A percentile compares a stretch with the other conserved stretches of the same genome.
Evolutionary conservation across 768 basidiomycete species (phyloP).

Genomic region (Auricularia sp.): DNA sequence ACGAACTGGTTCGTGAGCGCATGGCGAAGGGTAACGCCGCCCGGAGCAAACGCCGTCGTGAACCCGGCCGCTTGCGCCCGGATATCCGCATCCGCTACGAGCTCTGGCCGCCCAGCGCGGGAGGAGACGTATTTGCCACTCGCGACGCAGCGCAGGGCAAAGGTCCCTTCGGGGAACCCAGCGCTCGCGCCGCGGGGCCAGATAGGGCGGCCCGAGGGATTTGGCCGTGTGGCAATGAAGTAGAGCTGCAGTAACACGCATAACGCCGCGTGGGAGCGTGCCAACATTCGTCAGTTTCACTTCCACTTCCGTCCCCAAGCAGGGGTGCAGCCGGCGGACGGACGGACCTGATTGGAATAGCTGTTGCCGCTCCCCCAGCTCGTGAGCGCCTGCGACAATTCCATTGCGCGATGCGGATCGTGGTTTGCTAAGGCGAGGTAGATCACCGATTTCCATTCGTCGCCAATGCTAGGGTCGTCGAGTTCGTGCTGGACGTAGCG

Average conservation of each 20-base stretch:
- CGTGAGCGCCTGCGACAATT: slow-evolving; percentile 22
- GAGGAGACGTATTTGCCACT: slow-evolving; percentile 18
- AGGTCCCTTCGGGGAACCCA: slow-evolving; percentile 22
- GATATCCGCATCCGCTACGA: slow-evolving; percentile 17
- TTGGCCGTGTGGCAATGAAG: slow-evolving; percentile 25
- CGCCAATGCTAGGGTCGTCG: slow-evolving; percentile 14
- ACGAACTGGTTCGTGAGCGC: slow-evolving; percentile 20
- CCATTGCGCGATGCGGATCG: slow-evolving; percentile 19
- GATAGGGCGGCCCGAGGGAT: slow-evolving; percentile 13
- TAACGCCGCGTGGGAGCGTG: not conserved
- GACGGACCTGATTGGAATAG: slow-evolving; percentile 16
- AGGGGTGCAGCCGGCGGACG: not conserved
- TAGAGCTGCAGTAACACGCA: slow-evolving; percentile 15
- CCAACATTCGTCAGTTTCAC: not conserved
- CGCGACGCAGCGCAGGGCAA: slow-evolving; percentile 19
- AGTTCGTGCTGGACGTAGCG: slow-evolving; percentile 21
- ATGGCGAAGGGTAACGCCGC: slow-evolving; percentile 22
- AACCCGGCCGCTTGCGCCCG: slow-evolving; percentile 18
- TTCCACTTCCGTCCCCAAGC: not conserved
- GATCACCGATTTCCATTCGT: slow-evolving; percentile 29
- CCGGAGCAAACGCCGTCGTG: slow-evolving; percentile 22
- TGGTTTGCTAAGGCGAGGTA: slow-evolving; percentile 25
- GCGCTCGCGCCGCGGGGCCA: slow-evolving; percentile 11
- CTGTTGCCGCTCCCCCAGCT: slow-evolving; percentile 27
- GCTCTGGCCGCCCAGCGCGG: slow-evolving; percentile 14